Evolutionary conservation across 1,284 basidiomycete species (phyloP), one percentile per base, ranked within the genome.

Genomic region (Chiua sp.): DNA sequence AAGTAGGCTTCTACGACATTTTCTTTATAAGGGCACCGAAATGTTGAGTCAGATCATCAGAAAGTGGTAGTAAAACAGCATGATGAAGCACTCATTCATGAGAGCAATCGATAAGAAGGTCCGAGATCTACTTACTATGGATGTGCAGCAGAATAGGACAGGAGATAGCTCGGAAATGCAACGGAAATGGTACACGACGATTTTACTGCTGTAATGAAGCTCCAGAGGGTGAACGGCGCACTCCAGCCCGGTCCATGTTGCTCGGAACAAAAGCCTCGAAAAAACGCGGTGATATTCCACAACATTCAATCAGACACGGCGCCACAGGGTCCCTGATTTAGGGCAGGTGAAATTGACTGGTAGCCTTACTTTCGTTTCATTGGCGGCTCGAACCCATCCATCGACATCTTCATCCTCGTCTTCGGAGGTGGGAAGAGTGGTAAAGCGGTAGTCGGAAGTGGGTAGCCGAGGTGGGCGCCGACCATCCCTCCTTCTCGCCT

Each of bases 361-460:
- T 37, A 53, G 59, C 59, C 7, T n/a, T 23, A 51, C 55, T 54
- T 51, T 53, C 47, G 57, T 44, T 44, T 63, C 56, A 75, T 71
- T 64, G 60, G 62, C 51, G 59, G 59, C 53, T 61, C 69, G 52
- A 54, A 57, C 57, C 68, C 64, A 72, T 68, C n/a, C 75, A 79
- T 75, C 68, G 63, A 69, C 72, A 72, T 75, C 73, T 69, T 75
- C 70, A 66, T 79, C 79, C 78, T 77, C 73, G 72, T 71, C 56
- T 56, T 65, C 73, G 78, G 77, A 75, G 75, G 77, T 74, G 78
- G 78, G 74, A 75, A 76, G 77, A 63, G 79, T 72, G 79, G 75
- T 71, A 68, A 67, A 73, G 77, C 68, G 79, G 79, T 73, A 72
- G 79, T 72, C 64, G 79, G 79, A 77, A 77, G 79, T 73, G 79